Conservation (phyloP, 179 eudicot genomes). For the Carnegiea gigantea region DNA sequence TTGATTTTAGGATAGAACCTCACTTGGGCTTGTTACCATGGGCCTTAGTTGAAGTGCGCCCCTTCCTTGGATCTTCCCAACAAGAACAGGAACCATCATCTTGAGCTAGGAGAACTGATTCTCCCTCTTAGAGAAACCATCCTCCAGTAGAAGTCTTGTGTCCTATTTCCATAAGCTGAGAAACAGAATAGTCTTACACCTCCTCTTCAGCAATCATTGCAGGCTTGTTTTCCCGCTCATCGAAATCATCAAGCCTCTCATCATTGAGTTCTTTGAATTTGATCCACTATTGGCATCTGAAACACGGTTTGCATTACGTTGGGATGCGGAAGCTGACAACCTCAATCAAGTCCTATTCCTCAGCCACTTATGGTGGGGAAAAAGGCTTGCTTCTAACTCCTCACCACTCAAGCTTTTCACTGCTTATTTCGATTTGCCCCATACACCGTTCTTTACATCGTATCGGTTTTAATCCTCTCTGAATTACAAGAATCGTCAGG, state of each 20-base stretch:
- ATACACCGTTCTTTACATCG: background rate
- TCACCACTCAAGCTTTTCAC: slow-evolving; percentile 57
- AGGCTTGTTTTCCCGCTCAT: slow-evolving; percentile 55
- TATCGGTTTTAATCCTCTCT: slow-evolving; percentile 22
- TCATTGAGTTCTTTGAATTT: slow-evolving; percentile 34
- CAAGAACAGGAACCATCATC: slow-evolving; percentile 81
- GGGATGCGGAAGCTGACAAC: background rate
- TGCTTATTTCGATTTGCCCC: slow-evolving; percentile 17
- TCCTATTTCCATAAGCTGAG: slow-evolving; percentile 63
- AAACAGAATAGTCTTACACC: slow-evolving; percentile 40
- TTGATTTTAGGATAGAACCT: too few species aligned
- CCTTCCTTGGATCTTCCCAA: too few species aligned
- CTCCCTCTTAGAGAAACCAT: slow-evolving; percentile 96
- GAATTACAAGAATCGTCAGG: slow-evolving; percentile 25
- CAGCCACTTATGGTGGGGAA: slow-evolving; percentile 77
- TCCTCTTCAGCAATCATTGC: slow-evolving; percentile 52
- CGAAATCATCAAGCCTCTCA: slow-evolving; percentile 55
- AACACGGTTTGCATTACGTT: too few species aligned
- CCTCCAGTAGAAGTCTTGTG: slow-evolving; percentile 72
- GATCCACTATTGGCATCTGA: slow-evolving; percentile 6
- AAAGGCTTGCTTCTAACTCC: slow-evolving; percentile 77
- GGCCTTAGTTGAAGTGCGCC: too few species aligned
- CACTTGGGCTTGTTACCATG: too few species aligned
- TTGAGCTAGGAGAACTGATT: slow-evolving; percentile 87
- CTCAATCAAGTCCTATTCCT: slow-evolving; percentile 40